Evolutionary conservation across 169 alveolate genomes (phyloP), one percentile per base, ranked within the genome.

Genomic region (Plasmodium sp.): DNA sequence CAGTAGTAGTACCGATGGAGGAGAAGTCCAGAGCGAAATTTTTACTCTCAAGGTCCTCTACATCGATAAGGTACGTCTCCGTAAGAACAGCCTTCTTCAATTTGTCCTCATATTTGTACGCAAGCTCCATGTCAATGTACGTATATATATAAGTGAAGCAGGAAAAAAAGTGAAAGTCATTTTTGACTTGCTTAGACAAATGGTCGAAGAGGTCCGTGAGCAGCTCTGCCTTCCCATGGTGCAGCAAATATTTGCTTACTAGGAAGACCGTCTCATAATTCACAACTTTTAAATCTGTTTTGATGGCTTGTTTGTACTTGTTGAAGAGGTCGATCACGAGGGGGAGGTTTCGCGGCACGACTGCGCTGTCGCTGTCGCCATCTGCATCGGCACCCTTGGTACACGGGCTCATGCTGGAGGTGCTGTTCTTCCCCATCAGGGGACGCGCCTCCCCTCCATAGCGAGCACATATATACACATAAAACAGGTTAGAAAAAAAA

Each of bases 11-110:
- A n/a, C 34, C 18, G n/a, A 31, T 27, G 27, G 45, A 14, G 39
- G 45, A 5, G 27, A 41, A 27, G 10, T 73, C 88, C 22, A 81
- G 72, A 6, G 90, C 1, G 27, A 90, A 5, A 2, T 41, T 41
- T 90, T 71, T 90, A 81, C 81, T 90, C 83, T 90, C 94, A 2
- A 90, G 71, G 39, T 90, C 94, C 48, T 90, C 94, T 18, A 81
- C 94, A 90, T 90, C 94, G 9, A 90, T 90, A 16, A 90, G 75
- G 16, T 90, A 90, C 6, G 94, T 90, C 51, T 90, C 94, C 7
- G 84, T n/a, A 9, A 90, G 48, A 4, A 90, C 91, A 1, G 54
- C 56, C 54, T 90, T 90, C 75, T 90, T 90, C 36, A 90, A 81
- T 67, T 81, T 81, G 41, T 81, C 83, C 36, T 90, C 94, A 31